Conservation (phyloP, 805 yeast genomes). For the Schwanniomyces pseudopolymorphus region DNA sequence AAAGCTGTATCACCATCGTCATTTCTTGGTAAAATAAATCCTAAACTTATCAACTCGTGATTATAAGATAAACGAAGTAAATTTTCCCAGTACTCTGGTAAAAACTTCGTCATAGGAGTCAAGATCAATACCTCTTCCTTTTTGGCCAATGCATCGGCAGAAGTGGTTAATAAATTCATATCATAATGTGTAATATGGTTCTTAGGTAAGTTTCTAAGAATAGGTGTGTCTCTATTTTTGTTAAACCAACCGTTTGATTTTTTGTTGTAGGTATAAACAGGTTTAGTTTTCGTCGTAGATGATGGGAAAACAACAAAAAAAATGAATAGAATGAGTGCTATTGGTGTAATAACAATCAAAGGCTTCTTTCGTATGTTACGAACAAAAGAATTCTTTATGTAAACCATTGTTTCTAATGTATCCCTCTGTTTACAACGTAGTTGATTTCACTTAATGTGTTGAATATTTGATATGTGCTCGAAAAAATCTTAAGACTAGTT, state of each 20-base stretch:
- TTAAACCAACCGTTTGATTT: conserved; percentile 49
- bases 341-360: conserved; percentile 44
- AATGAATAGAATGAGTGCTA: conserved; percentile 41
- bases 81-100: conserved; percentile 86
- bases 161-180: conserved; percentile 72
- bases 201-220: conserved; percentile 62
- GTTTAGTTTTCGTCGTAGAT: conserved; percentile 12
- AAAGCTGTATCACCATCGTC: conserved; percentile 80
- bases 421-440: background rate
- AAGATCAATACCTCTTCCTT: conserved; percentile 82
- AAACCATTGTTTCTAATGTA: conserved; percentile 11
- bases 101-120: conserved; percentile 88
- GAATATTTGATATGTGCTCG: background rate
- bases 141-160: conserved; percentile 69
- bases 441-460: background rate
- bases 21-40: conserved; percentile 86
- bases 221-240: conserved; percentile 49
- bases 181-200: conserved; percentile 83
- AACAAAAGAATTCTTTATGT: conserved; percentile 29
- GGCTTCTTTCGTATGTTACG: conserved; percentile 66
- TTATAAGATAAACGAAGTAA: conserved; percentile 76
- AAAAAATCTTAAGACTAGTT: background rate
- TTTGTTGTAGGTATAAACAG: conserved; percentile 48
- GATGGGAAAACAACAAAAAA: conserved; percentile 42
- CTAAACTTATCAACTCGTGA: conserved; percentile 79